Conservation (phyloP, 805 yeast genomes). For the Ogataea paraovalis region DNA sequence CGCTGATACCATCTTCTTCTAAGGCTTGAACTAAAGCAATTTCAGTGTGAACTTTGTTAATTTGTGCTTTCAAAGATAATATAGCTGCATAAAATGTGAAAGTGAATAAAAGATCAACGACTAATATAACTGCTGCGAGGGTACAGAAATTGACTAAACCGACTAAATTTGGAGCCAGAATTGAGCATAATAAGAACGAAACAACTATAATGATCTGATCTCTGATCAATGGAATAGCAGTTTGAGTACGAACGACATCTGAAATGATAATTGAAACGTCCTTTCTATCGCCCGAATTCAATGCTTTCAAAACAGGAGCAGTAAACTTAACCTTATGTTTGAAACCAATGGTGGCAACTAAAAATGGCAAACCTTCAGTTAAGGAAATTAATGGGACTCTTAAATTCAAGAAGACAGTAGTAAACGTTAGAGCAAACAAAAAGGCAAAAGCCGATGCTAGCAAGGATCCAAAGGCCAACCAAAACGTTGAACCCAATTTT, state of each 20-base stretch:
- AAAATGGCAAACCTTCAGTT: constrained; percentile 89
- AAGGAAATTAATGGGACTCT: constrained; percentile 69
- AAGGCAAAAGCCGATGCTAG: constrained; percentile 80
- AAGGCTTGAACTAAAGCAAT: constrained; percentile 72
- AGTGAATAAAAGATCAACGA: constrained; percentile 67
- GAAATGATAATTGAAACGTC: constrained; percentile 32
- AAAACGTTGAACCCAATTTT: constrained; percentile 74
- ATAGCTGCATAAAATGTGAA: constrained; percentile 81
- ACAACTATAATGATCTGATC: constrained; percentile 72
- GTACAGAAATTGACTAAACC: constrained; percentile 80
- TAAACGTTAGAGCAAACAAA: constrained; percentile 66
- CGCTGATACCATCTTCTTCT: constrained; percentile 89
- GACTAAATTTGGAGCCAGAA: constrained; percentile 61
- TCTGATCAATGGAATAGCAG: constrained; percentile 55
- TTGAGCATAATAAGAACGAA: constrained; percentile 64
- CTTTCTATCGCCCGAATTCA: constrained; percentile 24
- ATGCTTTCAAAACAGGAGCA: constrained; percentile 45
- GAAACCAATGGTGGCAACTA: constrained; percentile 89
- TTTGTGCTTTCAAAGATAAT: constrained; percentile 83
- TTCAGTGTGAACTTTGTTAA: constrained; percentile 78
- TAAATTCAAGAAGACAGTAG: constrained; percentile 51
- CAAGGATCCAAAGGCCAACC: constrained; percentile 80
- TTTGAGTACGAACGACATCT: constrained; percentile 28
- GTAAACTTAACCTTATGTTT: constrained; percentile 79
- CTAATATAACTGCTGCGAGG: constrained; percentile 63